These are phyloP conservation scores for Coemansia sp. DNA, from an alignment of 192 early-diverging fungal genomes.

Conservation along the genomic window DNA sequence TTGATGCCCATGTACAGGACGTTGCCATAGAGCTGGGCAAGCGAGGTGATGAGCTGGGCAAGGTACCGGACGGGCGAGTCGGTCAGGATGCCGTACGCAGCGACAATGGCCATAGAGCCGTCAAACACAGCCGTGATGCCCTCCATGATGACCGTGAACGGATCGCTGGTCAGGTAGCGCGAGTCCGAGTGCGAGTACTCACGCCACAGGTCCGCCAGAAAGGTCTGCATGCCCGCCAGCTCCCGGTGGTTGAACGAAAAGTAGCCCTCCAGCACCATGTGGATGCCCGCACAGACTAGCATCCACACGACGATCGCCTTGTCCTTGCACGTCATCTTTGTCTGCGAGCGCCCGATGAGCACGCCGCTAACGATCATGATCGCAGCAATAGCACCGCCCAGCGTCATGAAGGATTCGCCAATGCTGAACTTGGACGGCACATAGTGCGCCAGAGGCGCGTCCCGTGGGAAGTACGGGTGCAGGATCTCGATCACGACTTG, in stretches of 20 bases:
- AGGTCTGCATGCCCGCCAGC: slow-evolving; percentile 58
- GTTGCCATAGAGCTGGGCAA: slow-evolving; percentile 77
- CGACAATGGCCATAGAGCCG: slow-evolving; percentile 57
- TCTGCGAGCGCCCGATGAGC: slow-evolving; percentile 17
- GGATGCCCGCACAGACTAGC: slow-evolving; percentile 71
- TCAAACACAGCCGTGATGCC: slow-evolving; percentile 73
- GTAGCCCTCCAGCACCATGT: slow-evolving; percentile 81
- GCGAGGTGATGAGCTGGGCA: slow-evolving; percentile 54
- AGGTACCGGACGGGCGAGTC: slow-evolving; percentile 53
- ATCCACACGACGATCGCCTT: slow-evolving; percentile 75
- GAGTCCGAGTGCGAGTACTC: slow-evolving; percentile 88
- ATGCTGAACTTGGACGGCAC: slow-evolving; percentile 31
- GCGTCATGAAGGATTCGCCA: slow-evolving; percentile 20
- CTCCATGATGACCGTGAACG: slow-evolving; percentile 82
- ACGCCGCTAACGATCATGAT: slow-evolving; percentile 12
- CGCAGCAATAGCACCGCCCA: slow-evolving; percentile 16
- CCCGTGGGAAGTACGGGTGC: slow-evolving; percentile 44
- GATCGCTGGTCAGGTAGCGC: slow-evolving; percentile 77
- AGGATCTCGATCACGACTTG: not conserved
- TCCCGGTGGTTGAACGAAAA: slow-evolving; percentile 64
- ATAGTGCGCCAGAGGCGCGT: slow-evolving; percentile 33
- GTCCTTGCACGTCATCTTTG: slow-evolving; percentile 26
- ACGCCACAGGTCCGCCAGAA: slow-evolving; percentile 81
- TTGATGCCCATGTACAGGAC: slow-evolving; percentile 76
- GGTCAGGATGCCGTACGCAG: slow-evolving; percentile 51